Percentiles rank a stretch among this genome's conserved stretches.
phyloP scores from a whole-genome alignment of 2,329 filamentous ascomycete species.

The Capronia coronata region DNA sequence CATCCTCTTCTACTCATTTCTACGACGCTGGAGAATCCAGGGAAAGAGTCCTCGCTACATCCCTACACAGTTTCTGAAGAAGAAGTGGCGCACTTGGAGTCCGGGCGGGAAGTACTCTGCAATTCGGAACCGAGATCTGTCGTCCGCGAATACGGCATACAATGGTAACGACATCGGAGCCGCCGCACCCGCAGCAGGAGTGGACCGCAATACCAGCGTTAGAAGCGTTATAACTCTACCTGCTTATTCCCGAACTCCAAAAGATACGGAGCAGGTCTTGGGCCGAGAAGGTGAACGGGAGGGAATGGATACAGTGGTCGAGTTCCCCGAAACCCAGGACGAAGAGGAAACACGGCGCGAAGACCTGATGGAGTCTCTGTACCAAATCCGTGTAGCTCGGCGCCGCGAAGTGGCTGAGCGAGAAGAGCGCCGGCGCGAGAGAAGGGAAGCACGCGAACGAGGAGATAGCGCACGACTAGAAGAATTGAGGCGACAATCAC shows the following conservation, averaged over 20 bases:
- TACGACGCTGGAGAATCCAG: conserved; percentile 20
- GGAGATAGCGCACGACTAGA: conserved; percentile 66
- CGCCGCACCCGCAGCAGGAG: conserved; percentile 35
- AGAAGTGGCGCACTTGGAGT: conserved; percentile 26
- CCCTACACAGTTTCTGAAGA: conserved; percentile 21
- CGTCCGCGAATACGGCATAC: conserved; percentile 20
- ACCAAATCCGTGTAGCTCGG: conserved; percentile 76
- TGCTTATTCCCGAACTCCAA: conserved; percentile 67
- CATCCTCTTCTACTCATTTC: conserved; percentile 18
- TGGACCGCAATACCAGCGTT: conserved; percentile 78
- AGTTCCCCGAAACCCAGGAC: conserved; percentile 72
- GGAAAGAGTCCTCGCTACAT: conserved; percentile 22
- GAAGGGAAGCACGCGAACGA: conserved; percentile 64
- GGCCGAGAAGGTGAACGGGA: conserved; percentile 84
- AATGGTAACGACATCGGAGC: conserved; percentile 17
- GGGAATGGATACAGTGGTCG: conserved; percentile 84
- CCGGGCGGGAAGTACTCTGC: conserved; percentile 25
- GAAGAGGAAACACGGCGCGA: conserved; percentile 74
- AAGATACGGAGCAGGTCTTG: conserved; percentile 72
- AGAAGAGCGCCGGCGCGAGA: conserved; percentile 63
- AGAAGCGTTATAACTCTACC: conserved; percentile 93
- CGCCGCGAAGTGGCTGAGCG: conserved; percentile 69
- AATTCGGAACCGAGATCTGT: conserved; percentile 17
- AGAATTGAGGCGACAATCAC: conserved; percentile 52
- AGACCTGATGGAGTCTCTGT: conserved; percentile 85